Conservation (phyloP, 768 basidiomycete species). For the Termitomyces sp. region DNA sequence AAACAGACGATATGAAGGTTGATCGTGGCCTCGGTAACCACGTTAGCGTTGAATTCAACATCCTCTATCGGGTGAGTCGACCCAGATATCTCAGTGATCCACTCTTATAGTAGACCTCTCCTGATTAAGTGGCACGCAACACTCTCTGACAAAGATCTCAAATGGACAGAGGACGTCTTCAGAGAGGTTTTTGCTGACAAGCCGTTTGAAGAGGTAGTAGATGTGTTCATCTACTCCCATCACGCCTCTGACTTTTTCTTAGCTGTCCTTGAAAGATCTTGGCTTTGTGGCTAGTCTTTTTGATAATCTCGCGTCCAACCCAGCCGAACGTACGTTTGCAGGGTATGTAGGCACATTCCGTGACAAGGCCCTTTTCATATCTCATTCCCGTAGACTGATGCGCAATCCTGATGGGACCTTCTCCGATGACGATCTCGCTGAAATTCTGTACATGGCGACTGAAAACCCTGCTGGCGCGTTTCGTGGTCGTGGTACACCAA, state of each 20-base stretch:
- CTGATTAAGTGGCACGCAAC: slow-evolving; percentile 52
- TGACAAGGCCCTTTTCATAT: too few species aligned
- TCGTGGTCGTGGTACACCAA: slow-evolving; percentile 46
- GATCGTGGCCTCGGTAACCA: slow-evolving; percentile 61
- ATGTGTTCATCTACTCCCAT: background rate
- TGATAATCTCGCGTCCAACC: slow-evolving; percentile 18
- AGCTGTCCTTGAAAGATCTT: slow-evolving; percentile 26
- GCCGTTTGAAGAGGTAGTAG: slow-evolving; percentile 30
- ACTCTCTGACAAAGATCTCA: slow-evolving; percentile 42
- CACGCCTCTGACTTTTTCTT: background rate
- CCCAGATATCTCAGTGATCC: background rate
- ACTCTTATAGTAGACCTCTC: background rate
- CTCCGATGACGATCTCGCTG: slow-evolving; percentile 47
- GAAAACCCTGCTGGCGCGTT: slow-evolving; percentile 43
- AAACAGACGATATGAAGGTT: slow-evolving; percentile 28
- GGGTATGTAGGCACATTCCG: slow-evolving; percentile 28
- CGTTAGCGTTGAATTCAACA: slow-evolving; percentile 64
- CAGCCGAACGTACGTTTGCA: slow-evolving; percentile 43
- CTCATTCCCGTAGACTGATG: slow-evolving; percentile 28
- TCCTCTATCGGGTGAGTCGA: slow-evolving; percentile 37
- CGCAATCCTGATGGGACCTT: slow-evolving; percentile 50
- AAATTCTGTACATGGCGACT: slow-evolving; percentile 43
- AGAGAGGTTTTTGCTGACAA: slow-evolving; percentile 33
- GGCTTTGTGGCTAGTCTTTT: slow-evolving; percentile 15
- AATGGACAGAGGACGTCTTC: slow-evolving; percentile 51